phyloP scores from a whole-genome alignment of 2,329 filamentous ascomycete species.

The Cryphonectria naterciae region DNA sequence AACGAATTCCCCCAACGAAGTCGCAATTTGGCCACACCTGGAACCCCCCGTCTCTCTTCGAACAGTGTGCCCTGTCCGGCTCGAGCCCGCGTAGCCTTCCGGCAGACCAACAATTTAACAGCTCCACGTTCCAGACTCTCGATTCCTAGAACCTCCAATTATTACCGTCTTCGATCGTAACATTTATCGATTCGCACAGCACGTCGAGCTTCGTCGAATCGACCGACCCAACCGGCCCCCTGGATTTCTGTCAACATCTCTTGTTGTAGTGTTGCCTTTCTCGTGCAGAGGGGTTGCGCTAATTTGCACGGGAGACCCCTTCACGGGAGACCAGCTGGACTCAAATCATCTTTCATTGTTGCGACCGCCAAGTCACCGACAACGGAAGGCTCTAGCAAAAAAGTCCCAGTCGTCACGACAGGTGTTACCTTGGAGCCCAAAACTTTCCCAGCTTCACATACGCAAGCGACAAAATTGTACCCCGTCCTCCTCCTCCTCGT shows the following conservation, averaged over 20 bases:
- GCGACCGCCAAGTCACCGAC: background rate
- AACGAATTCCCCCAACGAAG: background rate
- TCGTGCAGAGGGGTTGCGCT: slow-evolving; percentile 7
- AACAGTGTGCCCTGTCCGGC: slow-evolving; percentile 8
- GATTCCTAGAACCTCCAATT: slow-evolving; percentile 7
- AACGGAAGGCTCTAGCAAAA: slow-evolving; percentile 1
- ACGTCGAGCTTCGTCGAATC: slow-evolving; percentile 1
- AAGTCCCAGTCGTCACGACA: background rate
- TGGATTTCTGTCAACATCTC: background rate
- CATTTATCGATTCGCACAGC: background rate
- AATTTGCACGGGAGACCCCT: slow-evolving; percentile 10
- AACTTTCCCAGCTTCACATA: background rate
- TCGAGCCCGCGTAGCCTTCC: slow-evolving; percentile 20
- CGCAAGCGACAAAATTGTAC: background rate
- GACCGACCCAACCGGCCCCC: background rate
- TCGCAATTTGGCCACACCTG: background rate
- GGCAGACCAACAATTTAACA: background rate
- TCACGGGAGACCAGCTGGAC: slow-evolving; percentile 8
- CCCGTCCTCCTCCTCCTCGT: slow-evolving; percentile 1
- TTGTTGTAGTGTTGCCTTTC: background rate
- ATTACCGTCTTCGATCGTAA: slow-evolving; percentile 2
- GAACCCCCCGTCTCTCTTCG: background rate
- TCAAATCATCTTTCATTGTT: slow-evolving; percentile 1
- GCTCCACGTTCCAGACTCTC: slow-evolving; percentile 14
- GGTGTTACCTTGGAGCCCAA: background rate